Evolutionary conservation across 2,329 filamentous ascomycete genomes (phyloP).

Genomic region (Zelopaecilomyces penicillatus): DNA sequence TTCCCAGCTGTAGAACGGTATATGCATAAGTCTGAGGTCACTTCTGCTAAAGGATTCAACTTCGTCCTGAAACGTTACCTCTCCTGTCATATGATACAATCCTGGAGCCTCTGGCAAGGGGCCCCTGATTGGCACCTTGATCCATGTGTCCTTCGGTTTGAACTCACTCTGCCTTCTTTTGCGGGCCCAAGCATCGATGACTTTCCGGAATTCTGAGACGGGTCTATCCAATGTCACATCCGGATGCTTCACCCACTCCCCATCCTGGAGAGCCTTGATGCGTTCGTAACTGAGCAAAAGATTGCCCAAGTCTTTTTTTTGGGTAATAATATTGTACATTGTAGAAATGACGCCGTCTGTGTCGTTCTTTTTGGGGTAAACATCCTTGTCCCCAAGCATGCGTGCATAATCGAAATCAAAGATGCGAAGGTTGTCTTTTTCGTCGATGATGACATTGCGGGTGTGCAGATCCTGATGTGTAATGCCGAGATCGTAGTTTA

Average conservation of each 20-base stretch:
- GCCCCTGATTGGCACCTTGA: no score
- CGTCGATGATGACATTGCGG: slow-evolving; percentile 28
- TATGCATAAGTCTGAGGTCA: no score
- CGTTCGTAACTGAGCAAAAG: slow-evolving; percentile 16
- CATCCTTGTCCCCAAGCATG: no score
- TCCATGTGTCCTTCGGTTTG: no score
- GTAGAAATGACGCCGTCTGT: slow-evolving; percentile 26
- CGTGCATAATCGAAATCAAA: slow-evolving; percentile 26
- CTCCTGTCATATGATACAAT: no score
- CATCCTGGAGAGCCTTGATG: slow-evolving; percentile 9
- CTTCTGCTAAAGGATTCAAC: no score
- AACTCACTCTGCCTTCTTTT: slow-evolving; percentile 3
- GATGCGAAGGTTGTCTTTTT: slow-evolving; percentile 23
- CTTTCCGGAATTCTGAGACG: slow-evolving; percentile 18
- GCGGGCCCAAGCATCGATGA: slow-evolving; percentile 19
- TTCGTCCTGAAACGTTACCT: no score
- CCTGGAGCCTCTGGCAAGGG: no score
- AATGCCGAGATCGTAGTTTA: slow-evolving; percentile 29
- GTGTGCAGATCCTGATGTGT: slow-evolving; percentile 30
- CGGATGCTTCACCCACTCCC: slow-evolving; percentile 23
- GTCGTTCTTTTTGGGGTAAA: background rate
- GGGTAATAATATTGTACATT: slow-evolving; percentile 27
- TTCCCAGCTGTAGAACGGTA: no score
- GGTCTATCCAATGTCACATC: slow-evolving; percentile 23
- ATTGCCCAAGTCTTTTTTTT: slow-evolving; percentile 12